Percentiles rank a stretch among this genome's conserved stretches.
Evolutionary conservation across 768 basidiomycete genomes (phyloP).

Genomic region (Chalciporus pseudorubinellus): DNA sequence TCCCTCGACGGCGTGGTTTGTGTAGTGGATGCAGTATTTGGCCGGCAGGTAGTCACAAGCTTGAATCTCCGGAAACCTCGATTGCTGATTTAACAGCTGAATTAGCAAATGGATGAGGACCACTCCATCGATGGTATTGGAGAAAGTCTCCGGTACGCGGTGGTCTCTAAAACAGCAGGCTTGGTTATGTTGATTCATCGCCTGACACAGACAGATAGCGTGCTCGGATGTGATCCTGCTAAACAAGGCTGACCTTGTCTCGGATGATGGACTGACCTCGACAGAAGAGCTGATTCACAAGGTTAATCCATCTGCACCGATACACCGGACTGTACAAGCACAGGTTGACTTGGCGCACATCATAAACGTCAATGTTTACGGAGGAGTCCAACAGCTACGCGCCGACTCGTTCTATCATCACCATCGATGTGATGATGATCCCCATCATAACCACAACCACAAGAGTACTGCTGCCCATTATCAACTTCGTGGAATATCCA

Average conservation of each 20-base stretch:
- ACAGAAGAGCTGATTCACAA: conserved; percentile 63
- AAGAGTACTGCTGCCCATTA: conserved; percentile 49
- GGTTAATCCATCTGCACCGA: conserved; percentile 77
- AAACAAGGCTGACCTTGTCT: conserved; percentile 85
- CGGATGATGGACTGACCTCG: conserved; percentile 39
- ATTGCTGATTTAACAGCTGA: conserved; percentile 1
- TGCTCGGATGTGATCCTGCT: conserved; percentile 88
- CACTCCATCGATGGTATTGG: conserved; percentile 61
- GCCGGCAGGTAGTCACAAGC: conserved; percentile 44
- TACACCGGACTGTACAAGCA: conserved; percentile 69
- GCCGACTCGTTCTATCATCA: conserved; percentile 25
- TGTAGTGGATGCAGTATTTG: conserved; percentile 88
- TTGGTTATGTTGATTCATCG: not conserved
- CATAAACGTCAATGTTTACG: conserved; percentile 80
- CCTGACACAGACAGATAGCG: conserved; percentile 79
- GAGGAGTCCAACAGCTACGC: conserved; percentile 39
- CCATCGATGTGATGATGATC: conserved; percentile 32
- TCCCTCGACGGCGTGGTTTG: conserved; percentile 94
- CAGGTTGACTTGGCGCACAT: conserved; percentile 73
- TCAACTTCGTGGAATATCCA: conserved; percentile 79
- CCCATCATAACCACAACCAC: conserved; percentile 33
- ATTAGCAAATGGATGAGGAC: conserved; percentile 85
- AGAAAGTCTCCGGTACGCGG: conserved; percentile 71
- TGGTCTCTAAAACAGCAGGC: not conserved
- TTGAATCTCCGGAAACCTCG: conserved; percentile 32